Evolutionary conservation across 2,329 filamentous ascomycete species (phyloP), one percentile per base, ranked within the genome.

Genomic region (Penicillium sp.): DNA sequence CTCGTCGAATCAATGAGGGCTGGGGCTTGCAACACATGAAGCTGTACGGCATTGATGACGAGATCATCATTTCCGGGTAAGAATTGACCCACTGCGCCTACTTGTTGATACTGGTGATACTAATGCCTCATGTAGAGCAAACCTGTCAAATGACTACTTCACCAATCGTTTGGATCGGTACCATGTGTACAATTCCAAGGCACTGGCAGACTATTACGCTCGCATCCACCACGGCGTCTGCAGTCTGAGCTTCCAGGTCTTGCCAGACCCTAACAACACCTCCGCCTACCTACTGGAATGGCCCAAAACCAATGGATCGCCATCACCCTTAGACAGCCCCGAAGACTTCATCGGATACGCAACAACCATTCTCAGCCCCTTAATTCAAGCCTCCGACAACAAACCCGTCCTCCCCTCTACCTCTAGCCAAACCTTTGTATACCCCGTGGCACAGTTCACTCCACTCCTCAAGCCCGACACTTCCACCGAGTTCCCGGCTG

Each of bases 11-110:
- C 72, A 99, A 99, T 66, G 95, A 99, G 77, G 95, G 95, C 19
- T 99, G 95, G 95, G 95, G 95, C 1, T 77, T 99, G 60, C 95
- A 99, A 72, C 95, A 99, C 72, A 99, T 99, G 93, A 99, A 99
- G 81, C 81, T 99, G 0, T 99, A 99, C 67, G 95, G 95, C 0
- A 80, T 96, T 23, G 95, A 99, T 67, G 92, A 99, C 69, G 92
- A 96, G 74, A 89, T 99, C 57, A 93, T 99, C 63, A 85, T 99
- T 67, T 96, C 93, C 8, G 93, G 92, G 85, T 91, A 83, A 61
- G 79, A 35, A 47, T 25, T 45, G 35, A 21, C 10, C 23, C 31
- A 29, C 14, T 2, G 13, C 43, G 6, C 42, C 21, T 26, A 11
- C 13, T 26, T 3, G n/a, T 26, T 3, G n/a, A 16, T 11, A 31